Conservation (phyloP, 75 land plant genomes). For the Ceratopteris richardii region DNA sequence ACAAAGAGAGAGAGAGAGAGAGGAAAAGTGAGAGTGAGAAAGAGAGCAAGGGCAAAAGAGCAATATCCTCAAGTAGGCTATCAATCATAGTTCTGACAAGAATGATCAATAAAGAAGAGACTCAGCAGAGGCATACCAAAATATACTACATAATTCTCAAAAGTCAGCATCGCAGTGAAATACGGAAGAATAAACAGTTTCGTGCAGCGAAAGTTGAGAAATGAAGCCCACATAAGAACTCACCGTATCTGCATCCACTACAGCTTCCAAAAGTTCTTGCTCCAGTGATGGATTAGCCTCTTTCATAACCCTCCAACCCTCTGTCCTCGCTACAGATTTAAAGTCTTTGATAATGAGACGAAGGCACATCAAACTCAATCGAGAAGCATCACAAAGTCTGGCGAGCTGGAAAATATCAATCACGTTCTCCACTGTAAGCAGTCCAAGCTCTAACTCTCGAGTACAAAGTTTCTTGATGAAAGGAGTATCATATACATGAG, state of each 20-base stretch:
- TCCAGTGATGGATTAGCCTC: slow-evolving; percentile 52
- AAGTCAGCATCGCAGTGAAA: no score
- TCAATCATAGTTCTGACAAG: no score
- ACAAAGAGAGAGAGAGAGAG: no score
- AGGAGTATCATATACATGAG: slow-evolving; percentile 59
- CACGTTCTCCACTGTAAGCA: slow-evolving; percentile 67
- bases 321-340: slow-evolving; percentile 54
- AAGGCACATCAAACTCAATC: slow-evolving; percentile 54
- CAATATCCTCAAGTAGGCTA: no score
- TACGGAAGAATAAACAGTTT: no score
- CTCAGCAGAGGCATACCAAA: no score
- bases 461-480: slow-evolving; percentile 53
- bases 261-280: slow-evolving; percentile 67
- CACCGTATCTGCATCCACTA: slow-evolving; percentile 80
- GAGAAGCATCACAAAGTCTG: slow-evolving; percentile 70
- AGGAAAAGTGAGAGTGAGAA: no score
- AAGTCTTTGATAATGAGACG: slow-evolving; percentile 57
- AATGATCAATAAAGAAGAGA: no score
- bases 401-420: slow-evolving; percentile 77
- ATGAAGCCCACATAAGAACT: slow-evolving; percentile 14
- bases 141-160: no score
- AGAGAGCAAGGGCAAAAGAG: no score
- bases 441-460: slow-evolving; percentile 34
- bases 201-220: no score
- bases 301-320: slow-evolving; percentile 92